A percentile compares a stretch with the other conserved stretches of the same genome.
These are phyloP conservation scores for Penicillium brasilianum DNA, from an alignment of 2,329 filamentous ascomycete species.

Conservation along the genomic window DNA sequence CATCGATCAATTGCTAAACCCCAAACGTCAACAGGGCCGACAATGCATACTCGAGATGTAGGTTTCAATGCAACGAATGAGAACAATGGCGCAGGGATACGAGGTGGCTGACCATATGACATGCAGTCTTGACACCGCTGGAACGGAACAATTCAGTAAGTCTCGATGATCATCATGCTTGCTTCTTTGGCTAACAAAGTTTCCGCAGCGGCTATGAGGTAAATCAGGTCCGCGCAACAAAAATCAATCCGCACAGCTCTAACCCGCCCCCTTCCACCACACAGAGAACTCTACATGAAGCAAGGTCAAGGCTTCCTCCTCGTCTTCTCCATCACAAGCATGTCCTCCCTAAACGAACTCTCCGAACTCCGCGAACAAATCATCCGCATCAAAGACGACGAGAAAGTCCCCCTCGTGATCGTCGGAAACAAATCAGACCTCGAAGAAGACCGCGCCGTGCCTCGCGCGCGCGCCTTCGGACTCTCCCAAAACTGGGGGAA, in stretches of 20 bases:
- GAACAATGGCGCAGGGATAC: background rate
- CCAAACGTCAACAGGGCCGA: constrained; percentile 65
- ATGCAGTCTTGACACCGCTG: constrained; percentile 79
- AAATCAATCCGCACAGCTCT: background rate
- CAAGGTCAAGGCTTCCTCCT: constrained; percentile 89
- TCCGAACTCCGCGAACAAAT: constrained; percentile 85
- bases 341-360: constrained; percentile 81
- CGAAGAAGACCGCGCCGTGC: constrained; percentile 80
- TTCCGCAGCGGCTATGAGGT: constrained; percentile 62
- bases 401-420: constrained; percentile 83
- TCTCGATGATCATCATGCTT: constrained; percentile 25
- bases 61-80: constrained; percentile 40
- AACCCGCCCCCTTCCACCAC: constrained; percentile 28
- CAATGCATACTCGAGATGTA: constrained; percentile 91
- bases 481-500: constrained; percentile 86
- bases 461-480: constrained; percentile 77
- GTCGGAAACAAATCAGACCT: constrained; percentile 92
- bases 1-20: background rate
- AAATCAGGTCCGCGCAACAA: constrained; percentile 30
- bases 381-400: constrained; percentile 86
- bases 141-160: constrained; percentile 91
- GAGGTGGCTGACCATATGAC: constrained; percentile 8
- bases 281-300: constrained; percentile 86
- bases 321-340: constrained; percentile 88
- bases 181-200: constrained; percentile 24